Evolutionary conservation across 306 rosid genomes (phyloP).

Genomic region (Dalbergia cochinchinensis): DNA sequence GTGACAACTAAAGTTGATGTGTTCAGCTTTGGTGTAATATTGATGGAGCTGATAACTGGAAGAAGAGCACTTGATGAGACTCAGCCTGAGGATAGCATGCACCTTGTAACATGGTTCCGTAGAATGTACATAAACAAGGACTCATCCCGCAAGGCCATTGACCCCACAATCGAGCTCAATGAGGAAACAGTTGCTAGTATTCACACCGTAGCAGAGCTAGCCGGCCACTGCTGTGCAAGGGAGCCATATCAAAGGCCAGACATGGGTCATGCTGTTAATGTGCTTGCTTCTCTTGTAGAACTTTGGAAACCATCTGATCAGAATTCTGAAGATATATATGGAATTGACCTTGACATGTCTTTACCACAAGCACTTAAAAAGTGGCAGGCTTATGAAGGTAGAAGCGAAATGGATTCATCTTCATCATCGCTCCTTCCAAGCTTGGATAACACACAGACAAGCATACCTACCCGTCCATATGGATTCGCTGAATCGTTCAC

Average conservation of each 20-base stretch:
- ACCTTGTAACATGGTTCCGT: neutral
- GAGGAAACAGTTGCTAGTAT: neutral
- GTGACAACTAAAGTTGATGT: neutral
- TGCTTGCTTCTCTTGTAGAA: neutral
- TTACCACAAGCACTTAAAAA: neutral
- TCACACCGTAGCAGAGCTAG: neutral
- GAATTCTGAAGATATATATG: neutral
- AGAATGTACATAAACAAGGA: conserved; percentile 10
- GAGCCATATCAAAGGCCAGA: conserved; percentile 5
- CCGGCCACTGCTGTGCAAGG: neutral
- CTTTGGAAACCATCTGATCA: neutral
- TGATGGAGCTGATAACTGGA: neutral
- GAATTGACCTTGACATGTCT: neutral
- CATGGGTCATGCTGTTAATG: neutral
- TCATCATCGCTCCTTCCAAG: neutral
- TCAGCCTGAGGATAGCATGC: neutral
- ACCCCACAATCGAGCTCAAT: neutral
- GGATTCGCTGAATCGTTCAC: neutral
- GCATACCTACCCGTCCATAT: neutral
- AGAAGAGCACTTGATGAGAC: conserved; percentile 2
- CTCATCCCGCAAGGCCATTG: neutral
- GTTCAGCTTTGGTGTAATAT: neutral
- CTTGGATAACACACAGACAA: neutral
- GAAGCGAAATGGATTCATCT: neutral
- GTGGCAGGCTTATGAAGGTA: neutral